A percentile compares a stretch with the other conserved stretches of the same genome.
Conservation (phyloP, 345 rosid genomes). For the Syzygium oleosum region DNA sequence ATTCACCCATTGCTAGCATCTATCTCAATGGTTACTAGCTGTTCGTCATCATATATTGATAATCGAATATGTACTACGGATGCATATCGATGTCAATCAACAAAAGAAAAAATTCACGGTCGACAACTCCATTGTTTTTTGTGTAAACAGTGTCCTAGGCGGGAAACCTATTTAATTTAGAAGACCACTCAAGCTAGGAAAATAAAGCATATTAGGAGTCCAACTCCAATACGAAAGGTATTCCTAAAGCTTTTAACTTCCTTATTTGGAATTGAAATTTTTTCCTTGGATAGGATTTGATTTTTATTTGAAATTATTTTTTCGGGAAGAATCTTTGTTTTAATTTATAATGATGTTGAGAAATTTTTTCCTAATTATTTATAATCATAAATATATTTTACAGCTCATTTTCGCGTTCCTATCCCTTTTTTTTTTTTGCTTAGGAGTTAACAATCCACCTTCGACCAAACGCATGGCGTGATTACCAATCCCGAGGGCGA, state of each 20-base stretch:
- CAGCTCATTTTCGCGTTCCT: neutral
- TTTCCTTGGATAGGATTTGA: neutral
- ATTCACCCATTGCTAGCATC: too few relatives aligned
- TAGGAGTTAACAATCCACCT: neutral
- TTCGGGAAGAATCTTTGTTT: too few relatives aligned
- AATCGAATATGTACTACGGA: too few relatives aligned
- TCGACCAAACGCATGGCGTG: neutral
- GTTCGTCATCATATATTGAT: too few relatives aligned
- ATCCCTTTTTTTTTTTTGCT: neutral
- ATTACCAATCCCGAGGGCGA: neutral
- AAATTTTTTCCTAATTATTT: too few relatives aligned
- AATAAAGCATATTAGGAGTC: neutral
- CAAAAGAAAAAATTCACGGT: too few relatives aligned
- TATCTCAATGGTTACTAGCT: too few relatives aligned
- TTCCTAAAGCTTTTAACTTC: neutral
- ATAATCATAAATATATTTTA: neutral
- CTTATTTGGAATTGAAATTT: neutral
- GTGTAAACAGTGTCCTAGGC: neutral
- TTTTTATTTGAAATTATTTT: too few relatives aligned
- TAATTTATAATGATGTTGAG: too few relatives aligned
- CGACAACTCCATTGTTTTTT: too few relatives aligned
- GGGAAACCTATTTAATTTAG: neutral
- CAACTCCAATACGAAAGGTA: neutral
- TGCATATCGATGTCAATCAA: too few relatives aligned
- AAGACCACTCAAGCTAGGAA: neutral